These are phyloP conservation scores for Tripidium arundinaceum DNA, from an alignment of 202 grass and related monocot genomes.

Conservation along the genomic window DNA sequence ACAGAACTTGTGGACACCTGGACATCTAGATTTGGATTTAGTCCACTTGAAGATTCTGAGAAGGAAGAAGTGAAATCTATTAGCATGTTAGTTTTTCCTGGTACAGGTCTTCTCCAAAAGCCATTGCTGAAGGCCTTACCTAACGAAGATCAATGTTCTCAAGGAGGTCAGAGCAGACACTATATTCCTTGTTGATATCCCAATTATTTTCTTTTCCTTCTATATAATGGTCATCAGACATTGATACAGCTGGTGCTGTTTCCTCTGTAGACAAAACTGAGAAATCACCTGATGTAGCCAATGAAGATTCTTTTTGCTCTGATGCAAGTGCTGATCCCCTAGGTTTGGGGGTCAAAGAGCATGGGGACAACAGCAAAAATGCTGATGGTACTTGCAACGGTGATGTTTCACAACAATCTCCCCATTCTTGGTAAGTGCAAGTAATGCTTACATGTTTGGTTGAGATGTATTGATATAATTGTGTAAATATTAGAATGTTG, in stretches of 20 bases:
- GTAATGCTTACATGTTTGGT: conserved; percentile 5
- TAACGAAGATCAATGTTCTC: conserved; percentile 14
- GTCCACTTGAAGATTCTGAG: conserved; percentile 61
- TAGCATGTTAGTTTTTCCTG: conserved; percentile 90
- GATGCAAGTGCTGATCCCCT: conserved; percentile 30
- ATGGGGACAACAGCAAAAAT: conserved; percentile 27
- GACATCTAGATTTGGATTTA: conserved; percentile 86
- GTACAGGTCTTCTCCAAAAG: conserved; percentile 91
- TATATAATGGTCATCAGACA: not conserved
- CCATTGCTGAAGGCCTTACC: conserved; percentile 49
- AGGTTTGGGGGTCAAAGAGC: conserved; percentile 27
- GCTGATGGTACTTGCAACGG: conserved; percentile 17
- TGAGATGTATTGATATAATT: not conserved
- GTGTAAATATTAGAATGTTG: not conserved
- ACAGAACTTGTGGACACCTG: conserved; percentile 86
- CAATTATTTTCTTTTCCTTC: not conserved
- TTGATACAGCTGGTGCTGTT: conserved; percentile 29
- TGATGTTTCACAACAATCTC: conserved; percentile 35
- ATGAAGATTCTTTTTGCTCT: conserved; percentile 29
- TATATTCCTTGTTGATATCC: conserved; percentile 12
- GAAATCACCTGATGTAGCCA: conserved; percentile 30
- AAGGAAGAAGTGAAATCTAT: conserved; percentile 71
- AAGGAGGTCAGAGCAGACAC: conserved; percentile 52
- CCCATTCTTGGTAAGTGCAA: conserved; percentile 15
- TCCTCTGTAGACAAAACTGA: conserved; percentile 10